Base-by-base conservation (phyloP, 208 protist genomes). In the Trypanosoma boissoni region DNA sequence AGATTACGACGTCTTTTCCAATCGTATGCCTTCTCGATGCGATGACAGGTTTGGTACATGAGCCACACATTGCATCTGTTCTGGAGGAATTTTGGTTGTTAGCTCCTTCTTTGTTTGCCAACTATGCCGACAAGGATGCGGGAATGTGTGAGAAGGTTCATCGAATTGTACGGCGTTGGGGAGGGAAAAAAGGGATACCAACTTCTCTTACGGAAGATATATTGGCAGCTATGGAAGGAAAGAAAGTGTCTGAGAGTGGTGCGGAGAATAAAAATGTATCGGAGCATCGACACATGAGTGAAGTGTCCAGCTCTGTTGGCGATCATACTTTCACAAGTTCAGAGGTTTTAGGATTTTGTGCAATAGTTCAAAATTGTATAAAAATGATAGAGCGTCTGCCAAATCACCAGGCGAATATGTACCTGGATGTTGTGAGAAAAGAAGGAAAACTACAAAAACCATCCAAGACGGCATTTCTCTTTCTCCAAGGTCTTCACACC, bases 11-110 rank as follows among this genome's bases (percentile, higher is more conserved):
- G 10, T 72, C 68, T 51, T 94, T 80, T 68, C 80, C 87, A 6
- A 72, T 87, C 12, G 64, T 94, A 27, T 94, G 83, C 36, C 57
- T 91, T 24, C 23, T 94, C 1, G 87, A 94, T 36, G 78, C 78
- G 1, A 71, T 81, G 56, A 62, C 80, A 9, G 52, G 57, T 12
- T 18, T 14, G 32, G 49, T 59, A 51, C 44, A 64, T 4, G 23
- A 58, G 28, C 18, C 31, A n/a, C 46, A 43, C 53, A 28, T 42
- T 55, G 26, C 36, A 43, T 56, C 68, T 2, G 75, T 85, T n/a
- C 54, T 92, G 20, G 48, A 64, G 18, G 78, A 75, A 42, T 75
- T 92, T 16, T 88, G 78, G 81, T 21, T 51, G 28, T 42, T 88
- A 21, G 71, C 74, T 12, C 56, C 64, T 20, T 44, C 58, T 2